phyloP scores from a whole-genome alignment of 2,329 filamentous ascomycete genomes.

The Lomentospora prolificans region DNA sequence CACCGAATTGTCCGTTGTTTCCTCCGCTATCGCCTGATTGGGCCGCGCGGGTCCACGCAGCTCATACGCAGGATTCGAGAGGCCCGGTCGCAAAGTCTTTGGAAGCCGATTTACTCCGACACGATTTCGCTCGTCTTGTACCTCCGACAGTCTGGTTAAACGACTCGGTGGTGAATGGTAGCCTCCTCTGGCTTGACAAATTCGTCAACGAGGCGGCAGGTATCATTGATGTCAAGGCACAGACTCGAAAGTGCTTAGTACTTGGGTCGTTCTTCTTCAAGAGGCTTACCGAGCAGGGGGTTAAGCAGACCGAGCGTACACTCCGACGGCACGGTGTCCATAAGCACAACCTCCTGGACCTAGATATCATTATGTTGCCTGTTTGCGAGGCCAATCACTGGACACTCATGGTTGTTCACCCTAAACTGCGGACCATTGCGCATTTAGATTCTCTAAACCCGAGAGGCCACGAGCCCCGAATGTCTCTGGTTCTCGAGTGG shows the following conservation, averaged over 20 bases:
- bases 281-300: constrained; percentile 37
- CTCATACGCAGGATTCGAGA: neutral
- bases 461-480: constrained; percentile 28
- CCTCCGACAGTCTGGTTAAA: constrained; percentile 57
- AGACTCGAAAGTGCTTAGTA: constrained; percentile 48
- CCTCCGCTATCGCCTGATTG: constrained; percentile 5
- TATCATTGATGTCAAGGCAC: constrained; percentile 33
- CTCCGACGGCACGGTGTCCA: constrained; percentile 47
- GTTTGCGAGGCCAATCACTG: constrained; percentile 58
- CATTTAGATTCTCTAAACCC: constrained; percentile 59
- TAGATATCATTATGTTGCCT: constrained; percentile 60
- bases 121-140: constrained; percentile 57
- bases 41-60: neutral
- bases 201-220: constrained; percentile 48
- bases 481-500: constrained; percentile 39
- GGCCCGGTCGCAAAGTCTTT: neutral
- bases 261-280: constrained; percentile 59
- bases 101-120: constrained; percentile 21
- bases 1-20: constrained; percentile 4
- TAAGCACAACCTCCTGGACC: constrained; percentile 51
- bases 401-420: constrained; percentile 61
- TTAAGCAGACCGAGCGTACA: constrained; percentile 39
- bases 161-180: constrained; percentile 64
- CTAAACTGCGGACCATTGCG: constrained; percentile 47
- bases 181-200: constrained; percentile 49